Evolutionary conservation across 1,139 yeast genomes (phyloP).

Genomic region (Geotrichum bryndzae): DNA sequence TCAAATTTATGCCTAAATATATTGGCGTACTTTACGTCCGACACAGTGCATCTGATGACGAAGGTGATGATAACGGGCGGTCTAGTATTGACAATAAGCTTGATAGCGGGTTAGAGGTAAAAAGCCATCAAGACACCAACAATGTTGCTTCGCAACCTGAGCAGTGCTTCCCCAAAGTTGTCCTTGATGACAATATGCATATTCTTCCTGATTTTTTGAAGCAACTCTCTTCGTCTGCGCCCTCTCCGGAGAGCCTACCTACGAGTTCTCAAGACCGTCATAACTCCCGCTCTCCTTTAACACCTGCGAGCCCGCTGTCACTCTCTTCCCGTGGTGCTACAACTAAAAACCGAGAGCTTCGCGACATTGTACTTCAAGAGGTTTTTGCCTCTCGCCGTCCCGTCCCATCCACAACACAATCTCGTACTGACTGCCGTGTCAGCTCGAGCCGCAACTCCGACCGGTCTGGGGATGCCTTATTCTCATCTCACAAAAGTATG

Average conservation of each 20-base stretch:
- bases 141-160: slow-evolving; percentile 3
- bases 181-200: slow-evolving; percentile 80
- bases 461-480: slow-evolving; percentile 1
- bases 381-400: slow-evolving; percentile 52
- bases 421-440: neutral
- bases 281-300: slow-evolving; percentile 9
- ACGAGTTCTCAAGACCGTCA: neutral
- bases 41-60: slow-evolving; percentile 44
- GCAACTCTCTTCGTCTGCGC: slow-evolving; percentile 53
- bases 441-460: neutral
- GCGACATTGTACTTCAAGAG: slow-evolving; percentile 61
- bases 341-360: slow-evolving; percentile 55
- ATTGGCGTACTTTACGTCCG: slow-evolving; percentile 91
- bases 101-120: neutral
- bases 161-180: slow-evolving; percentile 65
- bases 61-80: neutral
- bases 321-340: slow-evolving; percentile 50
- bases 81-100: neutral
- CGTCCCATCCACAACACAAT: neutral
- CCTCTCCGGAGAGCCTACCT: slow-evolving; percentile 28
- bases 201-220: slow-evolving; percentile 77
- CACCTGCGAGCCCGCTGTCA: slow-evolving; percentile 9
- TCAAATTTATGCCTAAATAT: slow-evolving; percentile 84
- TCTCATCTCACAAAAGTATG: slow-evolving; percentile 14
- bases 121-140: neutral